A percentile compares a stretch with the other conserved stretches of the same genome.
Evolutionary conservation across 2,329 filamentous ascomycete species (phyloP).

Genomic region (Claviceps purpurea): DNA sequence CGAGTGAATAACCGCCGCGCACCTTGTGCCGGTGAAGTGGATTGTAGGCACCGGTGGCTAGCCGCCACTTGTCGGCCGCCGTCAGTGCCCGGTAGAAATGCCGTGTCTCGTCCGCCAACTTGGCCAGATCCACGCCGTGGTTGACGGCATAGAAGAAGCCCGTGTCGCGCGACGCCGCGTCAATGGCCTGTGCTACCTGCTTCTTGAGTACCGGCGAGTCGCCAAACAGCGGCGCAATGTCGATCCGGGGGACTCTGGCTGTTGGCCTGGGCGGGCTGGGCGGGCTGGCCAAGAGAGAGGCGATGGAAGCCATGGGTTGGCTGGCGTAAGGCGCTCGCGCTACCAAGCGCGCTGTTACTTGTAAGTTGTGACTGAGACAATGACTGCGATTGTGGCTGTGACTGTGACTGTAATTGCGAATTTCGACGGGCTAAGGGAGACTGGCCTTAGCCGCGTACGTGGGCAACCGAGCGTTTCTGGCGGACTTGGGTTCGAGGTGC

Average conservation of each 20-base stretch:
- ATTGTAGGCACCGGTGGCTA: constrained; percentile 7
- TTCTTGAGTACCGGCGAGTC: constrained; percentile 1
- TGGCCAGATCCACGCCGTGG: constrained; percentile 6
- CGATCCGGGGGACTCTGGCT: constrained; percentile 4
- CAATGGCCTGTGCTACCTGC: constrained; percentile 4
- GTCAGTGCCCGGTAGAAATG: constrained; percentile 6
- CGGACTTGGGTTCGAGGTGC: too few relatives aligned
- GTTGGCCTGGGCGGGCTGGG: not conserved
- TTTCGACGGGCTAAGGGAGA: too few relatives aligned
- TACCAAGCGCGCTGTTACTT: too few relatives aligned
- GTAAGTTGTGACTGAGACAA: too few relatives aligned
- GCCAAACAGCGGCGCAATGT: constrained; percentile 6
- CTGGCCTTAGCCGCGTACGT: too few relatives aligned
- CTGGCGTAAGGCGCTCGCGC: too few relatives aligned
- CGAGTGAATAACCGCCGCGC: constrained; percentile 4
- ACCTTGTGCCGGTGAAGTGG: constrained; percentile 3
- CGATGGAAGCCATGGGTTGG: too few relatives aligned
- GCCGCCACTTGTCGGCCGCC: constrained; percentile 5
- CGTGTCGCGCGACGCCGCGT: constrained; percentile 5
- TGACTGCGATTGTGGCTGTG: too few relatives aligned
- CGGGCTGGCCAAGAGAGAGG: not conserved
- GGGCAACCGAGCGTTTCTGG: too few relatives aligned
- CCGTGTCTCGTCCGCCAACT: constrained; percentile 5
- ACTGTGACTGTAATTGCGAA: too few relatives aligned
- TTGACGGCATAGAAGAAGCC: constrained; percentile 8